Base-by-base conservation (phyloP, 148 eudicot species). In the Diospyros lotus region DNA sequence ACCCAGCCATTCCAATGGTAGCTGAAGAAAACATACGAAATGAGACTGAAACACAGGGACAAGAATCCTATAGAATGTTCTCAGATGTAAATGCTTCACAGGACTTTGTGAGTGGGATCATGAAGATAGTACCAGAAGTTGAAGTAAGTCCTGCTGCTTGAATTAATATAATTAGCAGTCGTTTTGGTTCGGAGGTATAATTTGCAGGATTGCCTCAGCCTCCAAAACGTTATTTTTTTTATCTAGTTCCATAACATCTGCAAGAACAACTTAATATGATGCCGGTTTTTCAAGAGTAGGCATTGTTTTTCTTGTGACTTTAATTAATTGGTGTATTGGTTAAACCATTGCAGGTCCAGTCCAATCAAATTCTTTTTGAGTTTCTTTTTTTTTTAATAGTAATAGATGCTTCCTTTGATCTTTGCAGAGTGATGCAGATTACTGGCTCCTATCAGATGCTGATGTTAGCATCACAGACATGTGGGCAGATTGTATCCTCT, bases 61-160 rank as follows among this genome's bases (percentile, higher is more conserved):
- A 78, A 74, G 94, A 85, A 80, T 53, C 80, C 73, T 74, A 82
- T 58, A 76, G 78, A 54, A 73, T 75, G 54, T 75, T 77, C 82
- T 71, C 89, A 14, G 94, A 89, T 69, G 75, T 84, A 67, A 82
- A 84, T 80, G 84, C 88, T 78, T 80, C 90, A 48, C 87, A 82
- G 45, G 99, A 95, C 80, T 91, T 95, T 73, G 88, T 81, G 69
- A 86, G 88, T 82, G 97, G 99, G 76, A 95, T 95, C 84, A 89
- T 93, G 91, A 93, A 95, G 86, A 95, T 95, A 73, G 97, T 95
- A 69, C 99, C 99, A 74, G 94, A 95, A 78, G 93, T 91, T 76
- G 96, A 93, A 81, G 99, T 95, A 85, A 95, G 97, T 95, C 74
- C 18, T 58, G 9, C 45, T 43, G 75, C 70, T 67, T 67, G n/a